Evolutionary conservation across 495 filamentous ascomycete species (phyloP).

Genomic region (Rhizodiscina lignyota): DNA sequence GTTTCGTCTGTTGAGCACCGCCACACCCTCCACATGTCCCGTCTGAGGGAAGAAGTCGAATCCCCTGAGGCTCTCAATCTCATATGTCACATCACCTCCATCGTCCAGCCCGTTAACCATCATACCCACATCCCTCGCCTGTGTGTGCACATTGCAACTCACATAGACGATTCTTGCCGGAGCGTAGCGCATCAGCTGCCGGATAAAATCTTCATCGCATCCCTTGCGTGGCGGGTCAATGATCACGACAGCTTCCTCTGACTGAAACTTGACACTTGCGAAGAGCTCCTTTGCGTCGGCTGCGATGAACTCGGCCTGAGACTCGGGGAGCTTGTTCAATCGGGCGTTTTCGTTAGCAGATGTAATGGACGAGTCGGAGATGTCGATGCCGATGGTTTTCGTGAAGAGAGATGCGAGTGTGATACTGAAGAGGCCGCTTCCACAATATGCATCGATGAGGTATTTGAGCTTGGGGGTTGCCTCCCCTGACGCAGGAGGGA

Average conservation of each 20-base stretch:
- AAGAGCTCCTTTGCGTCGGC: slow-evolving; percentile 77
- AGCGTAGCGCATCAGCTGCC: slow-evolving; percentile 57
- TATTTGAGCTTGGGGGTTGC: slow-evolving; percentile 40
- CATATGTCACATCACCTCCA: slow-evolving; percentile 41
- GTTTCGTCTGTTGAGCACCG: no score
- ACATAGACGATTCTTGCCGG: slow-evolving; percentile 80
- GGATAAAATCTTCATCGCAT: slow-evolving; percentile 70
- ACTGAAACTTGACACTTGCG: slow-evolving; percentile 44
- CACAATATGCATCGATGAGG: slow-evolving; percentile 93
- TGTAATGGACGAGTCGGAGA: slow-evolving; percentile 51
- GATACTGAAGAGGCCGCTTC: slow-evolving; percentile 91
- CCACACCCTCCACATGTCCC: slow-evolving; percentile 89
- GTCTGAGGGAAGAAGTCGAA: slow-evolving; percentile 99
- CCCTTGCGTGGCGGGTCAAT: slow-evolving; percentile 93
- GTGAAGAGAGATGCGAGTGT: slow-evolving; percentile 72
- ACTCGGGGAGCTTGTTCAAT: slow-evolving; percentile 50
- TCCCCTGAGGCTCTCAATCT: slow-evolving; percentile 79
- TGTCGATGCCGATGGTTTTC: slow-evolving; percentile 51
- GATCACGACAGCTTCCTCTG: slow-evolving; percentile 72
- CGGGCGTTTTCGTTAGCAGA: slow-evolving; percentile 63
- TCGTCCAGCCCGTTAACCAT: slow-evolving; percentile 48
- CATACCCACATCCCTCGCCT: slow-evolving; percentile 79
- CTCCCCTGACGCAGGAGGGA: slow-evolving; percentile 24
- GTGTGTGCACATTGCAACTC: slow-evolving; percentile 94
- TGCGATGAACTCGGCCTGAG: slow-evolving; percentile 56